Conservation (phyloP, 352 stramenopile species). For the Phytophthora citricola region DNA sequence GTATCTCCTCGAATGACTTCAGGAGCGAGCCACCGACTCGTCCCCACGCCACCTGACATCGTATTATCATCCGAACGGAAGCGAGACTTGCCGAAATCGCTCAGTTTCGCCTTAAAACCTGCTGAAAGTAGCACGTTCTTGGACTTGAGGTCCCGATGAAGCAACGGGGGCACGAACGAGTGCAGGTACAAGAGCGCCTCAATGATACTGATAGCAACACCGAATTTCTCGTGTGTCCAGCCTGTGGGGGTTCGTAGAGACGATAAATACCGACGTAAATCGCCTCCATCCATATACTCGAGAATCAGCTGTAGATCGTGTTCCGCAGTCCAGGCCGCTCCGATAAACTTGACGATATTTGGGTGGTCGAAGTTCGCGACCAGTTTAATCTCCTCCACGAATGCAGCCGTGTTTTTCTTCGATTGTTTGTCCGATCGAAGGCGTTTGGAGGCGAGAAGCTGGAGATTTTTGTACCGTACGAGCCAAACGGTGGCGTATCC, state of each 20-base stretch:
- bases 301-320: slow-evolving; percentile 45
- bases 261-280: slow-evolving; percentile 37
- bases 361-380: slow-evolving; percentile 49
- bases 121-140: slow-evolving; percentile 51
- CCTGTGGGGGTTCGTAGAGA: not conserved
- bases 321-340: slow-evolving; percentile 46
- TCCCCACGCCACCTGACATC: slow-evolving; percentile 54
- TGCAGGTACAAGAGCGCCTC: slow-evolving; percentile 53
- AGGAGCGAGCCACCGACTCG: slow-evolving; percentile 57
- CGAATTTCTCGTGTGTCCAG: slow-evolving; percentile 33
- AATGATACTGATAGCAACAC: slow-evolving; percentile 41
- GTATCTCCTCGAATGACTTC: slow-evolving; percentile 56
- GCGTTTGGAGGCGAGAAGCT: slow-evolving; percentile 35
- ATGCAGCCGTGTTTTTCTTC: slow-evolving; percentile 32
- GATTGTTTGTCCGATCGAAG: slow-evolving; percentile 19
- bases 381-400: slow-evolving; percentile 52
- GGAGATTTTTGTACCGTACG: slow-evolving; percentile 24
- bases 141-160: slow-evolving; percentile 67
- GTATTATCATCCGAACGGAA: slow-evolving; percentile 30
- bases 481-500: slow-evolving; percentile 33
- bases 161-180: slow-evolving; percentile 36
- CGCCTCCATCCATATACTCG: slow-evolving; percentile 48
- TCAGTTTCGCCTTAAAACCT: slow-evolving; percentile 31
- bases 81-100: slow-evolving; percentile 33
- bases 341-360: slow-evolving; percentile 45